A percentile compares a stretch with the other conserved stretches of the same genome.
Conservation (phyloP, 768 basidiomycete genomes). For the Floccularia luteovirens region DNA sequence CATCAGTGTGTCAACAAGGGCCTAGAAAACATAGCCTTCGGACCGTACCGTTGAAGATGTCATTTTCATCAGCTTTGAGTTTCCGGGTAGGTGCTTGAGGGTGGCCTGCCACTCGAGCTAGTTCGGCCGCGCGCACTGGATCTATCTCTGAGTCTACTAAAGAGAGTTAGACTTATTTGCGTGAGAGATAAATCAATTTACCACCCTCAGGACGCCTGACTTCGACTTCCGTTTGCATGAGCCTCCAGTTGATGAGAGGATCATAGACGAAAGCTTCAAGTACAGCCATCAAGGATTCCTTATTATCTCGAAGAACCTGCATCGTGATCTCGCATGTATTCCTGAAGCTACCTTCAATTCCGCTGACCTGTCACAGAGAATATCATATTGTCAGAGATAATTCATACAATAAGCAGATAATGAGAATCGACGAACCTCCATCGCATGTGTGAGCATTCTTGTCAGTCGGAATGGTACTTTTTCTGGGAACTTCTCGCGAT, state of each 20-base stretch:
- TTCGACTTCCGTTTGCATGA: constrained; percentile 81
- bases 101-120: constrained; percentile 61
- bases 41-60: constrained; percentile 79
- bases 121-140: constrained; percentile 51
- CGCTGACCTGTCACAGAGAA: constrained; percentile 66
- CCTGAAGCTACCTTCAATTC: constrained; percentile 95
- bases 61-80: constrained; percentile 86
- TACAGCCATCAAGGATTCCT: constrained; percentile 98
- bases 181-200: constrained; percentile 5
- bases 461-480: constrained; percentile 98
- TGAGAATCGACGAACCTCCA: constrained; percentile 65
- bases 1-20: constrained; percentile 1
- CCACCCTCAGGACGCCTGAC: constrained; percentile 61
- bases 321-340: constrained; percentile 97
- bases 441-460: constrained; percentile 96
- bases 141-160: constrained; percentile 27
- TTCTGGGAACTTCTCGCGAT: constrained; percentile 97
- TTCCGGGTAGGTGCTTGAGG: constrained; percentile 78
- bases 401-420: not conserved
- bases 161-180: constrained; percentile 16
- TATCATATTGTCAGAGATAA: no score
- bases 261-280: constrained; percentile 99
- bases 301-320: constrained; percentile 92
- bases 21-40: not conserved
- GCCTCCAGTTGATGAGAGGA: constrained; percentile 94